Conservation (phyloP, 176 grass and related monocot genomes). For the Oryza meridionalis region DNA sequence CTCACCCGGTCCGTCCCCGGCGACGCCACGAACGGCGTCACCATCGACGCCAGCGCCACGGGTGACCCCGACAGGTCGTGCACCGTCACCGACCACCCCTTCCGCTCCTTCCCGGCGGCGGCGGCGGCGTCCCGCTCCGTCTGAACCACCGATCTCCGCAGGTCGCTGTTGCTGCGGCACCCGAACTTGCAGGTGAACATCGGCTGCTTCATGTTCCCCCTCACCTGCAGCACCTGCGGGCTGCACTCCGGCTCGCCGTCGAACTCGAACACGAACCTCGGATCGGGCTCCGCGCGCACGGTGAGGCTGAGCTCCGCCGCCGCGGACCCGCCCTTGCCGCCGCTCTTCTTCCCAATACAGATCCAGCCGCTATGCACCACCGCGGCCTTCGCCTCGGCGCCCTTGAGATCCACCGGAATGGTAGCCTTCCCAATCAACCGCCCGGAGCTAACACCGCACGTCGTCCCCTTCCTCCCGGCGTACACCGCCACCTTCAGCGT, state of each 20-base stretch:
- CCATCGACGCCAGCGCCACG: slow-evolving; percentile 93
- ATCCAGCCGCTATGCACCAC: slow-evolving; percentile 83
- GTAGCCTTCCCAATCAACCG: slow-evolving; percentile 73
- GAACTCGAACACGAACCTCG: slow-evolving; percentile 87
- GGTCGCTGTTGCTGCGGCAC: slow-evolving; percentile 80
- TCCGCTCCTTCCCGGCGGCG: slow-evolving; percentile 67
- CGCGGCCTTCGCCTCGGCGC: slow-evolving; percentile 48
- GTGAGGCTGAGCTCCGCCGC: slow-evolving; percentile 65
- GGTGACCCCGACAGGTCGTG: slow-evolving; percentile 95
- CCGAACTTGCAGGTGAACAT: slow-evolving; percentile 98
- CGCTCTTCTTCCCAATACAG: slow-evolving; percentile 58
- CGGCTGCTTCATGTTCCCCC: slow-evolving; percentile 70
- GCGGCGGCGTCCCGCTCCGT: slow-evolving; percentile 45
- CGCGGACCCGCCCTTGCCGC: slow-evolving; percentile 18
- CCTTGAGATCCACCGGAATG: slow-evolving; percentile 76
- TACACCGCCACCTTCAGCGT: slow-evolving; percentile 77
- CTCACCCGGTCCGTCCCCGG: slow-evolving; percentile 79
- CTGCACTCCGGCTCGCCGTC: slow-evolving; percentile 91
- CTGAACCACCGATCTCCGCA: slow-evolving; percentile 53
- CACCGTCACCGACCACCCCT: slow-evolving; percentile 97
- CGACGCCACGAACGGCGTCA: slow-evolving; percentile 92
- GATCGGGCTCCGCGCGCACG: slow-evolving; percentile 77
- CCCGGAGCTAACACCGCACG: slow-evolving; percentile 60
- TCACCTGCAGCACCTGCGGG: slow-evolving; percentile 79
- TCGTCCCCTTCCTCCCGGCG: slow-evolving; percentile 59